Evolutionary conservation across 2,329 filamentous ascomycete genomes (phyloP).

Genomic region (Trichoderma sp.): DNA sequence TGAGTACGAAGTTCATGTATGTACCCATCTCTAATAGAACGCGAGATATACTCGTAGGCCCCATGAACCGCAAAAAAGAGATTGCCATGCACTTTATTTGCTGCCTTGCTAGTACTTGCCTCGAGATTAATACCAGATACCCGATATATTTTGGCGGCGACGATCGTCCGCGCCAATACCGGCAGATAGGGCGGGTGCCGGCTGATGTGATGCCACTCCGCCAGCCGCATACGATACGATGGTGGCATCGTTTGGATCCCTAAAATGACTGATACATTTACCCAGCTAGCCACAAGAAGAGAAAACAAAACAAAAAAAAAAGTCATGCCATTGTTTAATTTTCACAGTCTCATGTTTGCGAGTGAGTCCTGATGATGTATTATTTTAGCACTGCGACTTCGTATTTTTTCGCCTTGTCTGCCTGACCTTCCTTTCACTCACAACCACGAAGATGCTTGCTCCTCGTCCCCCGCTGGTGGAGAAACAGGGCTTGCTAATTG

Average conservation of each 20-base stretch:
- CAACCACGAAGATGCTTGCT: not conserved
- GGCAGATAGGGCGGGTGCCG: constrained; percentile 20
- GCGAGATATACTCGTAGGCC: not conserved
- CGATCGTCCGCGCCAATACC: constrained; percentile 18
- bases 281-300: not conserved
- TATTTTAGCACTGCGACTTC: constrained; percentile 12
- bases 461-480: not conserved
- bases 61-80: not conserved
- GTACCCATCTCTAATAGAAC: not conserved
- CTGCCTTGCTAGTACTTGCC: not conserved
- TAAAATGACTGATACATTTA: not conserved
- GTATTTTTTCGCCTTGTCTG: not conserved
- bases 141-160: constrained; percentile 17
- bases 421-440: not conserved
- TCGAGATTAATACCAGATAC: constrained; percentile 20
- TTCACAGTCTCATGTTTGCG: not conserved
- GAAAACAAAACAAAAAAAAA: not conserved
- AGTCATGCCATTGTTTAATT: not conserved
- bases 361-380: not conserved
- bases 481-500: not conserved
- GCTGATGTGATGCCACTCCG: constrained; percentile 16
- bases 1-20: not conserved
- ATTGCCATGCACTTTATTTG: not conserved
- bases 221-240: constrained; percentile 2
- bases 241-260: constrained; percentile 7